These are phyloP conservation scores for Mucor irregularis DNA, from an alignment of 371 early-diverging fungal genomes.

Conservation along the genomic window DNA sequence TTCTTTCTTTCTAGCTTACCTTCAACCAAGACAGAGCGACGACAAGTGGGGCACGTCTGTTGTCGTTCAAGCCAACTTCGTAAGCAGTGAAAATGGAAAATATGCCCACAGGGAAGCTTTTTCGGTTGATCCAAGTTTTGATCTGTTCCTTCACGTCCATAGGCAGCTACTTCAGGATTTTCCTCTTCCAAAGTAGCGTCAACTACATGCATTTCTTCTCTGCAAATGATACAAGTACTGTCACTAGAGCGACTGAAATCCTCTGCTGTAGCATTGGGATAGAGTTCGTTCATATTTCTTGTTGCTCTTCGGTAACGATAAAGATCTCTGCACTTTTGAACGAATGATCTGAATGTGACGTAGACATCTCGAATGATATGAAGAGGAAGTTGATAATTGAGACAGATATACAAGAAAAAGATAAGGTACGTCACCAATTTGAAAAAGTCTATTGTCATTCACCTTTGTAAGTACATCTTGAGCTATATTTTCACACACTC, in stretches of 20 bases:
- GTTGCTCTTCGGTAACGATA: conserved; percentile 92
- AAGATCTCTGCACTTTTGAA: conserved; percentile 84
- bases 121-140: conserved; percentile 76
- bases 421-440: conserved; percentile 83
- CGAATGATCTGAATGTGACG: conserved; percentile 86
- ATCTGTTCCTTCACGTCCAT: conserved; percentile 19
- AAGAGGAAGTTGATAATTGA: conserved; percentile 83
- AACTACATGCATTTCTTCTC: conserved; percentile 86
- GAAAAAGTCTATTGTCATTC: conserved; percentile 67
- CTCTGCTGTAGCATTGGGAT: conserved; percentile 84
- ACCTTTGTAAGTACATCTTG: not conserved
- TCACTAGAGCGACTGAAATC: conserved; percentile 82
- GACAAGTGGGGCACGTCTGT: conserved; percentile 98
- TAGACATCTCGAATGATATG: conserved; percentile 97
- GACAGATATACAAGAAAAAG: conserved; percentile 85
- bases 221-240: conserved; percentile 93
- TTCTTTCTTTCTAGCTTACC: conserved; percentile 20
- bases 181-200: conserved; percentile 8
- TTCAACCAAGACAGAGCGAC: conserved; percentile 50
- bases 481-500: too few relatives aligned
- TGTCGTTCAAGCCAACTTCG: conserved; percentile 98
- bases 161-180: conserved; percentile 24
- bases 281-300: conserved; percentile 92
- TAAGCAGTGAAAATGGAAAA: conserved; percentile 97
- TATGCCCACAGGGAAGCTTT: conserved; percentile 95